Conservation (phyloP, 192 early-diverging fungal species). For the Spinellus fusiger region DNA sequence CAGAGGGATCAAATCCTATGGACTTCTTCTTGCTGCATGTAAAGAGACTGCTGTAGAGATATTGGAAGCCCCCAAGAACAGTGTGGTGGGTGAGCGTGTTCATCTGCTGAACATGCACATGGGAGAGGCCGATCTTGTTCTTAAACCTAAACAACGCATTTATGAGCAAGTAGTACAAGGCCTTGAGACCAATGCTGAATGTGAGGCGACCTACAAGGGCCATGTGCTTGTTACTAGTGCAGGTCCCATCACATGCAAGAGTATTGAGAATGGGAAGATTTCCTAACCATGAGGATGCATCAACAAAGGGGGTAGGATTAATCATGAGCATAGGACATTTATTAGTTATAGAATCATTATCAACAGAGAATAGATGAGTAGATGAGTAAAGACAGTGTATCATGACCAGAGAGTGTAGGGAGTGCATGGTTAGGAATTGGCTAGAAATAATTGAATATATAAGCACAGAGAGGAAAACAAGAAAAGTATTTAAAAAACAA, state of each 20-base stretch:
- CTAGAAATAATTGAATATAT: too few species aligned
- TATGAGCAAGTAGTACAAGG: conserved; percentile 17
- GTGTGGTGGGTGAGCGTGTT: conserved; percentile 49
- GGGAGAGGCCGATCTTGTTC: conserved; percentile 9
- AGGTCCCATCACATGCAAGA: conserved; percentile 5
- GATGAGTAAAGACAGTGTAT: too few species aligned
- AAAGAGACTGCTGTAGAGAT: conserved; percentile 50
- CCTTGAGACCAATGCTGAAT: conserved; percentile 9
- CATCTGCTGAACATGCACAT: conserved; percentile 35
- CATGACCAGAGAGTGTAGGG: too few species aligned
- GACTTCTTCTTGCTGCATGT: conserved; percentile 59
- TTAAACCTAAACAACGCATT: conserved; percentile 26
- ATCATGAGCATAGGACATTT: background rate
- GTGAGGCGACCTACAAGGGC: conserved; percentile 25
- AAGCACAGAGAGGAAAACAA: too few species aligned
- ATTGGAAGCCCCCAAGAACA: conserved; percentile 43
- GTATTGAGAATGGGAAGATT: conserved; percentile 16
- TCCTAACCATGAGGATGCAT: conserved; percentile 10
- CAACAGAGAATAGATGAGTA: too few species aligned
- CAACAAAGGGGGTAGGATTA: background rate
- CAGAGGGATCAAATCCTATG: conserved; percentile 56
- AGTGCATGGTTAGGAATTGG: too few species aligned
- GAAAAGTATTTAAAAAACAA: too few species aligned
- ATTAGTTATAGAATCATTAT: too few species aligned
- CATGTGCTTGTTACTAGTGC: conserved; percentile 6